A percentile compares a stretch with the other conserved stretches of the same genome.
These are phyloP conservation scores for Erodium trifolium DNA, from an alignment of 441 rosid genomes.

Conservation along the genomic window DNA sequence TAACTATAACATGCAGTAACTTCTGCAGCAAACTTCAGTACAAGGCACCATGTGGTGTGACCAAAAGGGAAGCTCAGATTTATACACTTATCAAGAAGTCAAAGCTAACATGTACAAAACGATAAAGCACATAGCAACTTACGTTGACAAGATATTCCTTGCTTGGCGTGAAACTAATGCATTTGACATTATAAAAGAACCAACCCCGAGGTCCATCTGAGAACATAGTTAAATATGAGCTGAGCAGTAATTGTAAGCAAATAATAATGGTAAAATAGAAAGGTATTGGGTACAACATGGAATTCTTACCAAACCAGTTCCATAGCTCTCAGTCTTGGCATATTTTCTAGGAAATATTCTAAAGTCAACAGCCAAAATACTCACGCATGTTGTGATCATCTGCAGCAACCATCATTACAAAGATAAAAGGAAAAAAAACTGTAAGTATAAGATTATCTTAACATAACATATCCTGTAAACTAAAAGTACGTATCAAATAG, in stretches of 20 bases:
- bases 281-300: constrained; percentile 12
- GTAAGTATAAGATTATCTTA: constrained; percentile 11
- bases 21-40: not conserved
- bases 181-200: constrained; percentile 74
- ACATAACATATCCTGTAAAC: constrained; percentile 4
- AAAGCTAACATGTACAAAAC: not conserved
- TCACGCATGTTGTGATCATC: constrained; percentile 78
- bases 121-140: constrained; percentile 23
- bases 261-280: not conserved
- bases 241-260: not conserved
- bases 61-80: not conserved
- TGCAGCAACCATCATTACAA: constrained; percentile 31
- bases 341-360: constrained; percentile 76
- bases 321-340: constrained; percentile 86
- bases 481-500: constrained; percentile 6
- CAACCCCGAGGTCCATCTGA: constrained; percentile 97
- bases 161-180: constrained; percentile 87
- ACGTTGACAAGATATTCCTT: constrained; percentile 49
- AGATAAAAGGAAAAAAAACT: constrained; percentile 13
- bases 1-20: not conserved
- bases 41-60: not conserved
- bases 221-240: not conserved
- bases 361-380: constrained; percentile 91
- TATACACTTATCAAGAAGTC: not conserved
- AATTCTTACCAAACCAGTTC: constrained; percentile 65